Evolutionary conservation across 345 rosid genomes (phyloP).

Genomic region (Syzygium jambos): DNA sequence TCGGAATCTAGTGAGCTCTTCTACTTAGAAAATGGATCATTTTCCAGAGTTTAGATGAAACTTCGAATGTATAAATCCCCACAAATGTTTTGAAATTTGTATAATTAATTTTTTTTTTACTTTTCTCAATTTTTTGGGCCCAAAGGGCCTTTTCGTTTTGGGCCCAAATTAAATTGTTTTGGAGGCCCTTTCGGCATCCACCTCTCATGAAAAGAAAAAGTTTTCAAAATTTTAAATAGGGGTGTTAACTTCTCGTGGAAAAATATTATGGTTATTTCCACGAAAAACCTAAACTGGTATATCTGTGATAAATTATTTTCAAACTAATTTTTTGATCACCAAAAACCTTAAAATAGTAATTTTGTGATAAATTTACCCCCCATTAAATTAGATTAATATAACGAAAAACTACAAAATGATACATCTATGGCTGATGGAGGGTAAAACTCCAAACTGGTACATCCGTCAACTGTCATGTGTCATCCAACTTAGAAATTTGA

Average conservation of each 20-base stretch:
- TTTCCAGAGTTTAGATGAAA: not conserved
- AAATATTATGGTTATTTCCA: not conserved
- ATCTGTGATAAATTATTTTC: too few relatives aligned
- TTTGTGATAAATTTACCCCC: too few relatives aligned
- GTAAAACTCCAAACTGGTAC: too few relatives aligned
- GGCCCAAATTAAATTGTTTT: not conserved
- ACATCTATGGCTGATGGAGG: too few relatives aligned
- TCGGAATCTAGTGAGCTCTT: not conserved
- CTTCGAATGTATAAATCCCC: not conserved
- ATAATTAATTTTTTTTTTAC: not conserved
- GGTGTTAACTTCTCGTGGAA: not conserved
- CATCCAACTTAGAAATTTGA: too few relatives aligned
- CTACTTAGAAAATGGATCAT: not conserved
- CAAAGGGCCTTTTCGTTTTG: not conserved
- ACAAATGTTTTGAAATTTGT: not conserved
- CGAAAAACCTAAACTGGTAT: too few relatives aligned
- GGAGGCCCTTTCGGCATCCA: not conserved
- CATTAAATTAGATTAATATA: too few relatives aligned
- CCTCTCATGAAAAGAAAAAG: not conserved
- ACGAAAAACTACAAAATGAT: too few relatives aligned
- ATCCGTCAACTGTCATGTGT: too few relatives aligned
- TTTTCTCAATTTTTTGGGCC: not conserved
- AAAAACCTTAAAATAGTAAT: too few relatives aligned
- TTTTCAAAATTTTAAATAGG: not conserved
- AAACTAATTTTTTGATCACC: too few relatives aligned